Evolutionary conservation across 2,329 filamentous ascomycete species (phyloP).

Genomic region (Epicoccum nigrum): DNA sequence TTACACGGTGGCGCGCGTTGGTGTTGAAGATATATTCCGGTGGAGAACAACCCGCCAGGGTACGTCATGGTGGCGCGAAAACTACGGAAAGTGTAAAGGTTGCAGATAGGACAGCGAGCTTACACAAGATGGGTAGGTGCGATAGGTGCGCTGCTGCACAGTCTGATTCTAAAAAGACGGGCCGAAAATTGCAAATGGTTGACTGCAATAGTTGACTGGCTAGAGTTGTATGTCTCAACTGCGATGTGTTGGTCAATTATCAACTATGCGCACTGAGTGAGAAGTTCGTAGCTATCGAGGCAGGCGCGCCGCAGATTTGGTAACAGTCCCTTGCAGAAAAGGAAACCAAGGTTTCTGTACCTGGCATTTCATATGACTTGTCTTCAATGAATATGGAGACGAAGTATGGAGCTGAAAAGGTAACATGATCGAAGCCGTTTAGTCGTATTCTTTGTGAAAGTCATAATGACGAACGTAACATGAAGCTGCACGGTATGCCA

Average conservation of each 20-base stretch:
- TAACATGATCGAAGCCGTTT: neutral
- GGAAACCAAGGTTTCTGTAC: neutral
- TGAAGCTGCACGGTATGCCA: neutral
- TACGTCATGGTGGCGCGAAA: conserved; percentile 26
- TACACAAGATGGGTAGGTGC: no score
- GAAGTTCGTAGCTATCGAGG: neutral
- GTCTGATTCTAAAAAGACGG: no score
- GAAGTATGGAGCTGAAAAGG: neutral
- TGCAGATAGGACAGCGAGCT: neutral
- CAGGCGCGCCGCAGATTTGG: conserved; percentile 1
- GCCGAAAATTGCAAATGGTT: no score
- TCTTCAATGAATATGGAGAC: neutral
- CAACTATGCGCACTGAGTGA: no score
- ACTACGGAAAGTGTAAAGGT: no score
- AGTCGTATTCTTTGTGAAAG: neutral
- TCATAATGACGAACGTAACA: neutral
- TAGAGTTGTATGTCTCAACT: no score
- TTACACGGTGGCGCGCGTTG: conserved; percentile 25
- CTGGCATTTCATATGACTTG: neutral
- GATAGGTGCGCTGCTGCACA: no score
- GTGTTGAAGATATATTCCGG: conserved; percentile 20
- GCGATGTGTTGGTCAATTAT: no score
- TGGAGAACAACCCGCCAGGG: conserved; percentile 12
- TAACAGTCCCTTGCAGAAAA: neutral
- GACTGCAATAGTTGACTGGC: no score